Evolutionary conservation across 768 basidiomycete species (phyloP).

Genomic region (Phlegmacium glaucopus): DNA sequence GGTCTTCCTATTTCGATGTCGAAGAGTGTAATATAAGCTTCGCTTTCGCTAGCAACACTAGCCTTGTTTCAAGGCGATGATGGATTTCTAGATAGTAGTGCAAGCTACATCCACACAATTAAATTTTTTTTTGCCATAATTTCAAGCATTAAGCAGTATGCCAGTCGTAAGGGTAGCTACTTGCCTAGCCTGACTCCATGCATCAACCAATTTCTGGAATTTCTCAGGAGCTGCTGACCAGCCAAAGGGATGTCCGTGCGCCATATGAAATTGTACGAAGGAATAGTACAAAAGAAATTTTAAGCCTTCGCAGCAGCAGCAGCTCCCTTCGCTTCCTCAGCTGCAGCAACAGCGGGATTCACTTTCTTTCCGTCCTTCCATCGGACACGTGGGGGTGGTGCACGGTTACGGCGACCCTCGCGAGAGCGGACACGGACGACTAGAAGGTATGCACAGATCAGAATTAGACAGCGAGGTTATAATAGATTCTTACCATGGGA

Average conservation of each 20-base stretch:
- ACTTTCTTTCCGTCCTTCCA: conserved; percentile 97
- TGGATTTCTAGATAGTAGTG: conserved; percentile 77
- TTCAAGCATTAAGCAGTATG: no score
- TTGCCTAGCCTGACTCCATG: no score
- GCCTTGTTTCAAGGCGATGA: conserved; percentile 48
- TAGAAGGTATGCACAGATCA: conserved; percentile 27
- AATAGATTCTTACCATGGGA: conserved; percentile 74
- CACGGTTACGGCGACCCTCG: conserved; percentile 95
- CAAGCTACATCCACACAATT: conserved; percentile 45
- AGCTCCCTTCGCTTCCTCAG: conserved; percentile 72
- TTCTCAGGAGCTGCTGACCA: no score
- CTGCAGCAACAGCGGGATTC: conserved; percentile 92
- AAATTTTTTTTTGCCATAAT: neutral
- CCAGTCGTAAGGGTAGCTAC: no score
- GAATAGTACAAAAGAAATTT: conserved; percentile 9
- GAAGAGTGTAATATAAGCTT: conserved; percentile 48
- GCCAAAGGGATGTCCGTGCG: neutral
- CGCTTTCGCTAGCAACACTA: conserved; percentile 79
- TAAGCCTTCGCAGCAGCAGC: conserved; percentile 56
- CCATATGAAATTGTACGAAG: conserved; percentile 15
- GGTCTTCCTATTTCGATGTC: conserved; percentile 37
- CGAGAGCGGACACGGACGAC: conserved; percentile 98
- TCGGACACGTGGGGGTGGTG: conserved; percentile 91
- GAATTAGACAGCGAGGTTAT: neutral
- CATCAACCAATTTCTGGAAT: no score